A percentile compares a stretch with the other conserved stretches of the same genome.
These are phyloP conservation scores for Hypoxylon cercidicola DNA, from an alignment of 495 filamentous ascomycete species.

Conservation along the genomic window DNA sequence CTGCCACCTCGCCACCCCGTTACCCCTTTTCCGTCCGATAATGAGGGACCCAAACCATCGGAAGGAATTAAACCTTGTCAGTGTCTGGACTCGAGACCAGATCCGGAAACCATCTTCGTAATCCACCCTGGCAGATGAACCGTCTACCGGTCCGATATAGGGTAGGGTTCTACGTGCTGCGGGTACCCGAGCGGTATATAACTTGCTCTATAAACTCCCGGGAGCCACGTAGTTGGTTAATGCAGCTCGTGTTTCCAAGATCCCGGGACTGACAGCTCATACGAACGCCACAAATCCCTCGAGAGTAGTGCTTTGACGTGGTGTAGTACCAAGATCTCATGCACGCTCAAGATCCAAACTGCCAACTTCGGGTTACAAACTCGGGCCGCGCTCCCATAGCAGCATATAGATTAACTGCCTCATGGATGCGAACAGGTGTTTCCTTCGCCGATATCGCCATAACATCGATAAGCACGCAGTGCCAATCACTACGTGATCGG, in stretches of 20 bases:
- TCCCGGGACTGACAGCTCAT: conserved; percentile 1
- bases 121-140: conserved; percentile 1
- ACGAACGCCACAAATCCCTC: background rate
- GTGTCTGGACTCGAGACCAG: background rate
- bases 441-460: conserved; percentile 20
- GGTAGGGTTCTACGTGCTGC: conserved; percentile 22
- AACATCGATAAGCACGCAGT: background rate
- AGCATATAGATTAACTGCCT: background rate
- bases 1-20: background rate
- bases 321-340: conserved; percentile 8
- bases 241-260: conserved; percentile 11
- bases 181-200: conserved; percentile 25
- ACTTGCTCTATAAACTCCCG: conserved; percentile 15
- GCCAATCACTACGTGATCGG: conserved; percentile 12
- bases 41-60: conserved; percentile 10
- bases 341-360: conserved; percentile 1
- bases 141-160: conserved; percentile 20
- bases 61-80: background rate
- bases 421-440: background rate
- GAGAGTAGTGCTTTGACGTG: conserved; percentile 1
- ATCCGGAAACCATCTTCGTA: conserved; percentile 9
- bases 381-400: conserved; percentile 25
- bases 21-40: conserved; percentile 5
- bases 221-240: conserved; percentile 26
- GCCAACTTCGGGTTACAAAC: conserved; percentile 2